Evolutionary conservation across 805 yeast genomes (phyloP).

Genomic region (Hanseniaspora taiwanica): DNA sequence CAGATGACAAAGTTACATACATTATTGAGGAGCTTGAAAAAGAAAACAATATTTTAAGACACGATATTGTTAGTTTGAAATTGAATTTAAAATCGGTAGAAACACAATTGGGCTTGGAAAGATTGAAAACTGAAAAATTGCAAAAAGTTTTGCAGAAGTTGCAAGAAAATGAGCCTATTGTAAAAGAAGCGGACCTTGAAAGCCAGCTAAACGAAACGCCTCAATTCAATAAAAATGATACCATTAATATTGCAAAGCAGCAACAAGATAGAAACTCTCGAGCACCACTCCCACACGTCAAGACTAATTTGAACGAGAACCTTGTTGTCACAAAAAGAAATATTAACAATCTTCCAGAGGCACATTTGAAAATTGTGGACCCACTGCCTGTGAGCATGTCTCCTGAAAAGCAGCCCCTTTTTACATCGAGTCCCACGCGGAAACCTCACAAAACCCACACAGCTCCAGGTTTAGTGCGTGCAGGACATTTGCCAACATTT

Average conservation of each 20-base stretch:
- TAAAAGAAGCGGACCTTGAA: too few species aligned
- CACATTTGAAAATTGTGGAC: conserved; percentile 14
- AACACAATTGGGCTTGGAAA: too few species aligned
- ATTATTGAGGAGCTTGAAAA: background rate
- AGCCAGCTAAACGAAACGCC: background rate
- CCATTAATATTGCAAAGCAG: background rate
- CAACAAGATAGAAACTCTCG: background rate
- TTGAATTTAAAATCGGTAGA: too few species aligned
- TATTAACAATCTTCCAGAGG: conserved; percentile 20
- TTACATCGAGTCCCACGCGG: conserved; percentile 23
- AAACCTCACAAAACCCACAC: conserved; percentile 3
- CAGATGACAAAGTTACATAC: too few species aligned
- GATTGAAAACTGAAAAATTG: too few species aligned
- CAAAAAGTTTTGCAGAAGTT: too few species aligned
- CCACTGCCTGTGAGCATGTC: conserved; percentile 21
- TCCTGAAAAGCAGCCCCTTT: conserved; percentile 15
- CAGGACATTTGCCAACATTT: too few species aligned
- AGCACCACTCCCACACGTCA: background rate
- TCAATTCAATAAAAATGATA: background rate
- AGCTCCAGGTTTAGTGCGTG: too few species aligned
- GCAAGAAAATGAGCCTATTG: too few species aligned
- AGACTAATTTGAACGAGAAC: conserved; percentile 16
- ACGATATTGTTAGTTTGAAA: background rate
- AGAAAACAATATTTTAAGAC: background rate
- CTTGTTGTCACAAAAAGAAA: conserved; percentile 22